A percentile compares a stretch with the other conserved stretches of the same genome.
Evolutionary conservation across 2,329 filamentous ascomycete species (phyloP).

Genomic region (Fusarium xylarioides): DNA sequence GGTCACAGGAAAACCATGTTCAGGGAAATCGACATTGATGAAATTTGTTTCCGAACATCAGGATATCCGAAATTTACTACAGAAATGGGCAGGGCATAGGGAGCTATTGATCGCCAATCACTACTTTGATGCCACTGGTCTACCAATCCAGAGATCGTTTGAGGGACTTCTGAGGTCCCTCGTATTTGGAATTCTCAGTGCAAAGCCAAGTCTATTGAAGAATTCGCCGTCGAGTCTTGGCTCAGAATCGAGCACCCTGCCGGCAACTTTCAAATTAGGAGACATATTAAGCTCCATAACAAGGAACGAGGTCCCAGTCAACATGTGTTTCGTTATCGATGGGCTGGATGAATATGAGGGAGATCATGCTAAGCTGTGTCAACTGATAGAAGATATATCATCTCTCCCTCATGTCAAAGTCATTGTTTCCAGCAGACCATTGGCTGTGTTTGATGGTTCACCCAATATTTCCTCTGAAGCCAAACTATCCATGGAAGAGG

Average conservation of each 20-base stretch:
- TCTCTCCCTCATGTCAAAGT: constrained; percentile 14
- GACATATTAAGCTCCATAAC: neutral
- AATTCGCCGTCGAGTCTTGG: neutral
- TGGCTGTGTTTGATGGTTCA: constrained; percentile 8
- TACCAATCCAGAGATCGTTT: constrained; percentile 1
- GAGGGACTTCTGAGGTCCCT: constrained; percentile 14
- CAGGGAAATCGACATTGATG: constrained; percentile 17
- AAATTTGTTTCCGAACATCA: constrained; percentile 4
- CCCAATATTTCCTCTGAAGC: neutral
- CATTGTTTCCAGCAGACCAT: constrained; percentile 24
- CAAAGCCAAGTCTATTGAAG: neutral
- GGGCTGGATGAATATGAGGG: constrained; percentile 29
- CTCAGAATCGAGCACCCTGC: neutral
- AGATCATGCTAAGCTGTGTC: constrained; percentile 10
- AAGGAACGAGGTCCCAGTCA: neutral
- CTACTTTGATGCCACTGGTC: neutral
- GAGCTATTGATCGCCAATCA: neutral
- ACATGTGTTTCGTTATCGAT: constrained; percentile 32
- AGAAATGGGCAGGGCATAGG: neutral
- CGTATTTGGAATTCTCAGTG: constrained; percentile 10
- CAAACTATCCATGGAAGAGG: constrained; percentile 24
- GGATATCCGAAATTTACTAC: neutral
- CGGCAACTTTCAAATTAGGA: neutral
- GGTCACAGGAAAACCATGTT: constrained; percentile 8
- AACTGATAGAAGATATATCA: constrained; percentile 1